Evolutionary conservation across 2,329 filamentous ascomycete genomes (phyloP), one percentile per base, ranked within the genome.

Genomic region (Apiospora rasikravindrae): DNA sequence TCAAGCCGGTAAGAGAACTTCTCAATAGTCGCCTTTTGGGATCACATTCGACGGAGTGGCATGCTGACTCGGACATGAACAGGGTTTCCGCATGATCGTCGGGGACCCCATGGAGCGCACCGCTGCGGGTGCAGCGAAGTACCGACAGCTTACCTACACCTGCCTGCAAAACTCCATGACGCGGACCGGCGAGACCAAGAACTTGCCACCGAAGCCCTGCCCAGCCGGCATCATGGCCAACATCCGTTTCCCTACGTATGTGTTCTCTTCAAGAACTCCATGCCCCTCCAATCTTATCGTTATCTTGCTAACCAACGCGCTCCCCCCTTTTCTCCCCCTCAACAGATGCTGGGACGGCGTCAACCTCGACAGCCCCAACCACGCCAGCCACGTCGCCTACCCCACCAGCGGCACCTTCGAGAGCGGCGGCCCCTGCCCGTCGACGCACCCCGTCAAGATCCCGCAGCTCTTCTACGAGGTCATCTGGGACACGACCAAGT

Each of bases 271-370:
- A n/a, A n/a, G n/a, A n/a, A n/a, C n/a, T n/a, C n/a, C n/a, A n/a
- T n/a, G n/a, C n/a, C n/a, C n/a, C n/a, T n/a, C n/a, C n/a, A n/a
- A n/a, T n/a, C n/a, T n/a, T n/a, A 73, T 75, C 77, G 2, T 75
- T 77, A 16, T 73, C 75, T 11, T 77, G 76, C 69, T 79, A 78
- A 74, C 77, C 78, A 40, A 75, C 71, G 75, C 24, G 40, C 40
- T 42, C 2, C 6, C 13, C 11, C 10, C 6, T 3, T 26, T 26
- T 16, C 53, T 16, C 33, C 19, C 29, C 16, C 7, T 74, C 53
- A 74, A 19, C 19, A 49, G 29, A n/a, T 89, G 87, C 82, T 89
- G 88, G 88, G 83, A 89, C 71, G 88, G 88, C 24, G 81, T 81
- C 68, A 83, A 88, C 74, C 74, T 86, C 64, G 86, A 88, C 76